These are phyloP conservation scores for Nelumbo lutea DNA, from an alignment of 164 flowering plant species.

Conservation along the genomic window DNA sequence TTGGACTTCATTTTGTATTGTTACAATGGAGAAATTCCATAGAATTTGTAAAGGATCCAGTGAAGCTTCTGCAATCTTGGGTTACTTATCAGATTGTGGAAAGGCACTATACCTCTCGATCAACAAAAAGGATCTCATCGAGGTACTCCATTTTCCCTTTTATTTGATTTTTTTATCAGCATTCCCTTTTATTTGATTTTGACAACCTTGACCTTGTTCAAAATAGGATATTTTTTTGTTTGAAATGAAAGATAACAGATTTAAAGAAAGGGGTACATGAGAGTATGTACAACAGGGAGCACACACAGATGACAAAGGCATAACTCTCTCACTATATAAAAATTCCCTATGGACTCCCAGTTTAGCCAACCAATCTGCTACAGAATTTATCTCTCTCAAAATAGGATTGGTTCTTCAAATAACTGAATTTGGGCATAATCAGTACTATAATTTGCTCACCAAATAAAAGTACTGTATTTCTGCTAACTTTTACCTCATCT, in stretches of 20 bases:
- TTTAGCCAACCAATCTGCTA: too few species aligned
- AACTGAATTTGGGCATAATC: not conserved
- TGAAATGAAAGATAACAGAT: too few species aligned
- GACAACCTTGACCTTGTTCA: not conserved
- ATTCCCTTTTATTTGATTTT: not conserved
- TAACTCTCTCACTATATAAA: too few species aligned
- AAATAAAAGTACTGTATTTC: too few species aligned
- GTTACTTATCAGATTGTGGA: slow-evolving; percentile 54
- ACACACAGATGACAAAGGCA: too few species aligned
- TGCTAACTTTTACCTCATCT: too few species aligned
- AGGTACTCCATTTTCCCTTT: slow-evolving; percentile 37
- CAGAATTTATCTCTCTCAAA: not conserved
- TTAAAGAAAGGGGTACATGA: too few species aligned
- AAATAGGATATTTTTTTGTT: not conserved
- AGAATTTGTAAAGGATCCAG: slow-evolving; percentile 49
- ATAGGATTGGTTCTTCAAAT: not conserved
- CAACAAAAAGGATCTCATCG: slow-evolving; percentile 41
- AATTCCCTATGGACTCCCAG: too few species aligned
- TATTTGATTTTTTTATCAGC: not conserved
- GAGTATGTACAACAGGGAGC: too few species aligned
- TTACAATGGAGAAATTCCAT: slow-evolving; percentile 57
- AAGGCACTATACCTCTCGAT: slow-evolving; percentile 48
- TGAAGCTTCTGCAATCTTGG: slow-evolving; percentile 65
- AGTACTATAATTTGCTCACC: too few species aligned
- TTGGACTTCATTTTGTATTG: slow-evolving; percentile 69